Evolutionary conservation across 2,329 filamentous ascomycete species (phyloP), one percentile per base, ranked within the genome.

Genomic region (Fusarium paranaense): DNA sequence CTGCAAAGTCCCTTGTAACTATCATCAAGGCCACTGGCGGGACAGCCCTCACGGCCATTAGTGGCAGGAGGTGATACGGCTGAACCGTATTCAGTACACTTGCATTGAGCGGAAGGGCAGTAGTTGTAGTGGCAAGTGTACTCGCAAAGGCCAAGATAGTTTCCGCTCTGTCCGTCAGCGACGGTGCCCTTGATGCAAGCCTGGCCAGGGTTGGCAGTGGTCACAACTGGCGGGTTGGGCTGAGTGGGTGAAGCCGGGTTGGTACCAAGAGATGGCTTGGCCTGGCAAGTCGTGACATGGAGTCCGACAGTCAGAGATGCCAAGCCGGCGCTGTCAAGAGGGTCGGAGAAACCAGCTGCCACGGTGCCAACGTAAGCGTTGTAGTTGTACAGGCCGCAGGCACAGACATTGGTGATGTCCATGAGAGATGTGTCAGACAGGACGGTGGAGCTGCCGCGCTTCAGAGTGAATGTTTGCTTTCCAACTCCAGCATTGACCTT

Each of bases 381-480:
- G 81, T 86, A 90, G 80, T 90, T 90, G 82, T 89, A 89, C 58
- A 89, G 81, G 5, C 88, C 87, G 67, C 86, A 89, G 20, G 84
- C 79, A 74, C 88, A 90, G 18, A 80, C 80, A 47, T 86, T 80
- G 1, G 82, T 80, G 40, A 90, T 85, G 42, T 89, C 83, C 79
- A 86, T 87, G n/a, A 86, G 77, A 11, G 87, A 87, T 0, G 84
- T 86, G 8, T 83, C 87, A 14, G 82, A 82, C 6, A 90, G 70
- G 5, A 88, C 82, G 0, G 80, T 83, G 42, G 81, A 63, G 1
- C 81, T 82, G 35, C 81, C 80, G 6, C 88, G 83, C 4, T 79
- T 78, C 6, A 90, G 81, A 1, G 81, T 79, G 63, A 90, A 90
- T 3, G 52, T 77, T 45, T 80, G 22, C 16, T 85, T 82, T 59